Evolutionary conservation across 345 rosid species (phyloP).

Genomic region (Eucalyptus albens): DNA sequence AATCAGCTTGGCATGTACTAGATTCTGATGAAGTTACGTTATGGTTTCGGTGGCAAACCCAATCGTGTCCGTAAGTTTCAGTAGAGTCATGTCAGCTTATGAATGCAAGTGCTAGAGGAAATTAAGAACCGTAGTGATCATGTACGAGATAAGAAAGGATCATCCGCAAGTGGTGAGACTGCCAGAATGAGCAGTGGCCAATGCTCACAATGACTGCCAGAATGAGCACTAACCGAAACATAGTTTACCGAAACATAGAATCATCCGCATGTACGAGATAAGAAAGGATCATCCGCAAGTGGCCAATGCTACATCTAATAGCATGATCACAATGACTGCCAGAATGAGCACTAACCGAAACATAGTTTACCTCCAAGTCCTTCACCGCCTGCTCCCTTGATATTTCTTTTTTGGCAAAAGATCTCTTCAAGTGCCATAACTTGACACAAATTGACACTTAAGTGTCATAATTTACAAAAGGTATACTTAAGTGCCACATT

Average conservation of each 20-base stretch:
- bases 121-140: not conserved
- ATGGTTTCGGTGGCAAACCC: not conserved
- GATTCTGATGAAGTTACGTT: not conserved
- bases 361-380: conserved; percentile 64
- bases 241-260: no score
- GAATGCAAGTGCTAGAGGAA: not conserved
- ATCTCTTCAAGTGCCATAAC: no score
- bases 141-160: not conserved
- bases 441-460: no score
- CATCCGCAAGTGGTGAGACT: not conserved
- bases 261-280: no score
- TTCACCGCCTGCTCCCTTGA: conserved; percentile 49
- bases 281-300: not conserved
- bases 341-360: not conserved
- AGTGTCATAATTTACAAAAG: no score
- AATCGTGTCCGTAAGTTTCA: not conserved
- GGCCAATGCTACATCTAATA: not conserved
- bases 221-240: no score
- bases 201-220: no score
- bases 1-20: not conserved
- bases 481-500: no score
- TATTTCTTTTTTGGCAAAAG: no score
- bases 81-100: not conserved
- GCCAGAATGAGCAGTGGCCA: no score
- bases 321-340: not conserved